These are phyloP conservation scores for Euphorbia celastroides DNA, from an alignment of 441 rosid genomes.

Conservation along the genomic window DNA sequence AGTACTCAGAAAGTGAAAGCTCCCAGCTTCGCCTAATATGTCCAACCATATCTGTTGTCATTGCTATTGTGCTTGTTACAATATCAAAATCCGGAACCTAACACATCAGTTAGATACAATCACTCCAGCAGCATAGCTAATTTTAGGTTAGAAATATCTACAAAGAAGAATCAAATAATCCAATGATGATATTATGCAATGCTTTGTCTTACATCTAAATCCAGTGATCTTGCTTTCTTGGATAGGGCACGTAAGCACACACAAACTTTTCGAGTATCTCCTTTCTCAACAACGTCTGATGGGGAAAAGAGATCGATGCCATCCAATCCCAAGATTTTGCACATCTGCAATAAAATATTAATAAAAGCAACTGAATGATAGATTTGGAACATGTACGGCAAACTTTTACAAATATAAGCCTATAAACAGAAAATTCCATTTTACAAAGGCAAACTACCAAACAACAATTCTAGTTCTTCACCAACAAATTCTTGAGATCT, in stretches of 20 bases:
- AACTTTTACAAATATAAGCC: too few species aligned
- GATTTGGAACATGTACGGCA: too few species aligned
- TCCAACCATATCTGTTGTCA: slow-evolving; percentile 31
- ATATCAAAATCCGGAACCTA: slow-evolving; percentile 37
- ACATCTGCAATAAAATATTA: slow-evolving; percentile 21
- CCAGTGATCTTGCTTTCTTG: slow-evolving; percentile 26
- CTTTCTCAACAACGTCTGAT: slow-evolving; percentile 33
- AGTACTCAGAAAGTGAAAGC: slow-evolving; percentile 16
- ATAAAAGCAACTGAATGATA: background rate
- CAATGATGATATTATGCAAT: background rate
- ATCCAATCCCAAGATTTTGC: slow-evolving; percentile 29
- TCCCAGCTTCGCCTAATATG: slow-evolving; percentile 32
- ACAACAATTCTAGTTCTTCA: too few species aligned
- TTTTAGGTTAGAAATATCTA: background rate
- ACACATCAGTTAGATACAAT: slow-evolving; percentile 12
- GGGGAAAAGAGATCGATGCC: slow-evolving; percentile 37
- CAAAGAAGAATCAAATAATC: background rate
- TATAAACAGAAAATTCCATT: too few species aligned
- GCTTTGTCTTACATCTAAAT: slow-evolving; percentile 29
- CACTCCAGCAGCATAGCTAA: background rate
- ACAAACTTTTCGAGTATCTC: slow-evolving; percentile 30
- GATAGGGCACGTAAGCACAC: slow-evolving; percentile 30
- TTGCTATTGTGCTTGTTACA: slow-evolving; percentile 25
- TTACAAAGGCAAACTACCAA: too few species aligned
- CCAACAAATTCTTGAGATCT: too few species aligned